These are phyloP conservation scores for Solanum sparsipilum DNA, from an alignment of 257 asterid genomes.

Conservation along the genomic window DNA sequence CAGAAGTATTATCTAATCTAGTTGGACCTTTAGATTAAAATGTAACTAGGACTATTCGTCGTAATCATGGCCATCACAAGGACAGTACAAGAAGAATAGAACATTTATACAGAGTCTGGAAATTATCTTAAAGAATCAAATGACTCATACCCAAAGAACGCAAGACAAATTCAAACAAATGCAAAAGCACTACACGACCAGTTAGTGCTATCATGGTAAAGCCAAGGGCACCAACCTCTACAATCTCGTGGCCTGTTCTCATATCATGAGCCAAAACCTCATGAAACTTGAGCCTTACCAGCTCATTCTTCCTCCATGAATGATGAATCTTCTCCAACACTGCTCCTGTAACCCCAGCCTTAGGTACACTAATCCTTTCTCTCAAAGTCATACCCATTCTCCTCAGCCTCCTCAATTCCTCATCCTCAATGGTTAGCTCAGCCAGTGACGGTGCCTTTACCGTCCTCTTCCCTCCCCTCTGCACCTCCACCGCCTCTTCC, in stretches of 20 bases:
- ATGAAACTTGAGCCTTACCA: slow-evolving; percentile 89
- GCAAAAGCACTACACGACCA: not conserved
- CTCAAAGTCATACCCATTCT: slow-evolving; percentile 78
- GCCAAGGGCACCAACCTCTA: slow-evolving; percentile 65
- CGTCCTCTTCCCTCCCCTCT: slow-evolving; percentile 28
- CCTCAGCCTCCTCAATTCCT: slow-evolving; percentile 87
- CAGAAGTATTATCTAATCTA: not conserved
- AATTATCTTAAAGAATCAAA: not conserved
- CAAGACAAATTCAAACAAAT: not conserved
- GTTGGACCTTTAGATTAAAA: not conserved
- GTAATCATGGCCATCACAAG: not conserved
- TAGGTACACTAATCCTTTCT: slow-evolving; percentile 81
- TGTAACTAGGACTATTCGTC: not conserved
- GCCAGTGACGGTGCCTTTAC: slow-evolving; percentile 78
- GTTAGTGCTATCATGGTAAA: not conserved
- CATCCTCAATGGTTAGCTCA: slow-evolving; percentile 79
- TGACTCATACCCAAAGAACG: not conserved
- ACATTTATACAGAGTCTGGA: not conserved
- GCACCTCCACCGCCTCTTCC: slow-evolving; percentile 19
- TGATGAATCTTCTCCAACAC: slow-evolving; percentile 91
- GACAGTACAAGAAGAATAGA: not conserved
- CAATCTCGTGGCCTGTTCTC: slow-evolving; percentile 90
- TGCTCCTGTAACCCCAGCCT: slow-evolving; percentile 84
- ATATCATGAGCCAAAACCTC: slow-evolving; percentile 91
- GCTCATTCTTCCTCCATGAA: slow-evolving; percentile 80